phyloP scores from a whole-genome alignment of 2,329 filamentous ascomycete species.

The Lecanoromycetidae sp. region DNA sequence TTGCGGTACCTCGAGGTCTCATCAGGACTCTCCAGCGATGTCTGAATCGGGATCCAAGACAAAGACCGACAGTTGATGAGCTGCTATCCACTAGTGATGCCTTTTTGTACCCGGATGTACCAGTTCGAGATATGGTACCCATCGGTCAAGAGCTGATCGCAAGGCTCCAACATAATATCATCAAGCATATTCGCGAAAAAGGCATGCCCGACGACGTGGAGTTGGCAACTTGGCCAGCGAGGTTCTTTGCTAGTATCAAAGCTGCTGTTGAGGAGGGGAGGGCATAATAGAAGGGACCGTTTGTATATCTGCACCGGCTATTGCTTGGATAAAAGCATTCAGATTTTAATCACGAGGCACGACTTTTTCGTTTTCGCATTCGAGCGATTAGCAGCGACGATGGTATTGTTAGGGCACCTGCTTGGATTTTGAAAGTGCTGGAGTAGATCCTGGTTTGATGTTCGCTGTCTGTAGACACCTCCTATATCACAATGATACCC shows the following conservation, averaged over 20 bases:
- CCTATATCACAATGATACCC: slow-evolving; percentile 3
- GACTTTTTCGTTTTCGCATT: slow-evolving; percentile 3
- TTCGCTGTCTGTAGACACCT: neutral
- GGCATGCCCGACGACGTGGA: slow-evolving; percentile 46
- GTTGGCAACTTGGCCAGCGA: slow-evolving; percentile 33
- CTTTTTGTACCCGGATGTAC: slow-evolving; percentile 46
- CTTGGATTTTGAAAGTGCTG: slow-evolving; percentile 2
- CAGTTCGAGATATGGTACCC: slow-evolving; percentile 34
- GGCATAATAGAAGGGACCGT: neutral
- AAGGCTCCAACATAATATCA: slow-evolving; percentile 47
- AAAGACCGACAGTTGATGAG: slow-evolving; percentile 45
- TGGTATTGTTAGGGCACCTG: neutral
- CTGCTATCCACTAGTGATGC: slow-evolving; percentile 44
- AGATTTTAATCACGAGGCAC: slow-evolving; percentile 3
- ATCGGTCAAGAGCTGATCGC: slow-evolving; percentile 48
- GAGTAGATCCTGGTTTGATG: neutral
- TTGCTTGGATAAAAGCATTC: neutral
- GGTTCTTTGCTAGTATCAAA: slow-evolving; percentile 17
- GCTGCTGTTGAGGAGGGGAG: slow-evolving; percentile 17
- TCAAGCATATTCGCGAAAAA: slow-evolving; percentile 46
- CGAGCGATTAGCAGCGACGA: slow-evolving; percentile 1
- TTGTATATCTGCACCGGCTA: neutral
- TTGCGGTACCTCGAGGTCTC: slow-evolving; percentile 42
- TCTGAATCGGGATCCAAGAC: slow-evolving; percentile 45
- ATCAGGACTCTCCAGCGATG: slow-evolving; percentile 46